phyloP scores from a whole-genome alignment of 176 grass and related monocot species.

The Musa troglodytarum region DNA sequence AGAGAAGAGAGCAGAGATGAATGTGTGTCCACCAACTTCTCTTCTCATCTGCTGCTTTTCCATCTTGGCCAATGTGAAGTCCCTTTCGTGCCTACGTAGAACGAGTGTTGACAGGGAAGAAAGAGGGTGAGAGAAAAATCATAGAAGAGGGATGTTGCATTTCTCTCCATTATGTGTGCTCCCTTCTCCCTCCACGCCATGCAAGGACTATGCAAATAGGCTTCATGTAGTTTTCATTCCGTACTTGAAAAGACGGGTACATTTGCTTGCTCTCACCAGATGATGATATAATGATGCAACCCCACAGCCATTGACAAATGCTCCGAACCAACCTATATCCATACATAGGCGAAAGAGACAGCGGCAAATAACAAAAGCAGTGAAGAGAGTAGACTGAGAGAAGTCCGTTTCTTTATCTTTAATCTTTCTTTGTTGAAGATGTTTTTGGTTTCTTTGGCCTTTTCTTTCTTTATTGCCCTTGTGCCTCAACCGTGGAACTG shows the following conservation, averaged over 20 bases:
- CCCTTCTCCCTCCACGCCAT: too few relatives aligned
- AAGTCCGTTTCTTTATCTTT: not conserved
- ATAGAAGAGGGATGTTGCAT: not conserved
- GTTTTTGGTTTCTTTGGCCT: not conserved
- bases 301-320: slow-evolving; percentile 7
- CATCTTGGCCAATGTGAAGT: not conserved
- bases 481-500: not conserved
- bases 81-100: not conserved
- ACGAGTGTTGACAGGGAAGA: not conserved
- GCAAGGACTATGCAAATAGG: too few relatives aligned
- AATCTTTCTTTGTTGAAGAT: not conserved
- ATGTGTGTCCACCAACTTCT: not conserved
- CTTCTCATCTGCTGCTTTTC: not conserved
- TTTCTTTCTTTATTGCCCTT: not conserved
- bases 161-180: too few relatives aligned
- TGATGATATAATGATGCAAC: slow-evolving; percentile 43
- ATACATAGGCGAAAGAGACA: not conserved
- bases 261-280: not conserved
- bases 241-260: too few relatives aligned
- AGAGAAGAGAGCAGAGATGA: too few relatives aligned
- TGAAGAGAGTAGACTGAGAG: not conserved
- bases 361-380: not conserved
- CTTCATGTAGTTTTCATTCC: too few relatives aligned
- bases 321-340: not conserved
- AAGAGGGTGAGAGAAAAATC: not conserved